Base-by-base conservation (phyloP, 495 filamentous ascomycete genomes). In the Bacidia gigantensis region DNA sequence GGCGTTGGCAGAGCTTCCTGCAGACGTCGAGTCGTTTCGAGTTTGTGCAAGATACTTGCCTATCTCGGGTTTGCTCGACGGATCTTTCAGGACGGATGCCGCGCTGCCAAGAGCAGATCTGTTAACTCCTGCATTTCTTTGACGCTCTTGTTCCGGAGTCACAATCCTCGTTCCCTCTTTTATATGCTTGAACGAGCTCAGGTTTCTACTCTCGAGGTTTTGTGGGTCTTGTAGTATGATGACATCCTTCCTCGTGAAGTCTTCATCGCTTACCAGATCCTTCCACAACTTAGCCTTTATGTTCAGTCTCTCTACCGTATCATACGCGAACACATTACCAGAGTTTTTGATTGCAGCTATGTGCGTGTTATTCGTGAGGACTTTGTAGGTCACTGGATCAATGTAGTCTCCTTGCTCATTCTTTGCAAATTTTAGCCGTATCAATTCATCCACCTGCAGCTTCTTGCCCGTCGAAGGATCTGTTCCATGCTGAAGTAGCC, bases 261-360 rank as follows among this genome's bases (percentile, higher is more conserved):
- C 87, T 55, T 76, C 76, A 57, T 97, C 90, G 59, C 80, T 86
- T 14, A 97, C 81, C 3, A 99, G 68, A 66, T 99, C 92, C 49
- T 72, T 74, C 92, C 92, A 99, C 72, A 93, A 81, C 78, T 95
- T 99, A 48, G 89, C 79, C 71, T 97, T 99, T 66, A 97, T 82
- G 68, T 99, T 99, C 64, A 97, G 75, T 56, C 87, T 76, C 65
- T 97, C 87, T 11, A 97, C 76, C 2, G 92, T 99, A 62, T 97
- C 92, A 79, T 82, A 95, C 10, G 89, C 80, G 62, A 95, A 99
- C 5, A 95, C 93, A 69, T 97, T 97, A 29, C 87, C 88, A 35
- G 87, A 86, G 58, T 86, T 87, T 45, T 81, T 73, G 53, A 99
- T 70, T 25, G 89, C 89, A 42, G 97, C 86, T 42, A 99, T 84